Evolutionary conservation across 495 filamentous ascomycete species (phyloP), one percentile per base, ranked within the genome.

Genomic region (Hyaloscypha finlandica): DNA sequence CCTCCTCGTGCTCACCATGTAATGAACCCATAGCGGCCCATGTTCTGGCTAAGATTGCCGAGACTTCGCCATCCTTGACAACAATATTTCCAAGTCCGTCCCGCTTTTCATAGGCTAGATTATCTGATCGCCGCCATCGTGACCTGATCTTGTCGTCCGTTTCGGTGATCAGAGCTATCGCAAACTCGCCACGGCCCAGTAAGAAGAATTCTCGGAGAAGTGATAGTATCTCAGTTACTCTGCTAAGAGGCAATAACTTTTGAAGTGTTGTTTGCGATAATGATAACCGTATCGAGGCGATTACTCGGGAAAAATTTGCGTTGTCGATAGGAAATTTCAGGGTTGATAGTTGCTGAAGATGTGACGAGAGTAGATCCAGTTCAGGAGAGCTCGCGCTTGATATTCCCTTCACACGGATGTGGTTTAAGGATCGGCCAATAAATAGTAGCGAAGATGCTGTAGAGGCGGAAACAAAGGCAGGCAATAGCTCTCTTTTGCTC

Each of bases 181-280:
- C 92, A 76, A 99, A 99, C 74, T 97, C 95, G 11, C 95, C 94
- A 20, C 91, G 84, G 11, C 90, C 86, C 11, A 99, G 85, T 11
- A 99, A 83, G 70, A 97, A 90, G 75, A 96, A 97, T 59, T 94
- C 87, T 62, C 93, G 86, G 0, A 97, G 84, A 29, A 97, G 79
- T 53, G 85, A 81, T 11, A 99, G 81, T 48, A 90, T 85, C 66
- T 96, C 89, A 4, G 94, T 77, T 25, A 97, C 90, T 62, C 87
- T 89, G 6, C 84, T 81, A 30, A 91, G 76, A 0, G 94, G 94
- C 9, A 98, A 79, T 3, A 98, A 79, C 64, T 89, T 89, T 53
- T 92, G 91, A 31, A 97, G 78, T 0, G 88, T 89, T 33, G 90
- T 95, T 63, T 91, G 85, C 6, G 92, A 96, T 14, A 97, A 77